These are phyloP conservation scores for Candida pseudoviswanathii DNA, from an alignment of 1,139 yeast genomes.

Conservation along the genomic window DNA sequence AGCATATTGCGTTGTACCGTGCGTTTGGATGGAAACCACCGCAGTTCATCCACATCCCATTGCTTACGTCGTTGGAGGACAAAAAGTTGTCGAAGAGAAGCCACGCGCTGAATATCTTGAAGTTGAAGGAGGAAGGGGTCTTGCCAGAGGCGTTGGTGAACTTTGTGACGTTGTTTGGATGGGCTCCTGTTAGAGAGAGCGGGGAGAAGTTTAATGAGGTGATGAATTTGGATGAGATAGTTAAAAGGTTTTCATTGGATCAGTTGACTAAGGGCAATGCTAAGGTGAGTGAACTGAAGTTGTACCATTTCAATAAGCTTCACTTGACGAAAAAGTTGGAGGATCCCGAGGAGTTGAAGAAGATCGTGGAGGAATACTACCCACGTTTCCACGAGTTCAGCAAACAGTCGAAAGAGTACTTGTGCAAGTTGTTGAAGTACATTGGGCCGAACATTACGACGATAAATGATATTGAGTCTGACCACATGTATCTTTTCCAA, in stretches of 20 bases:
- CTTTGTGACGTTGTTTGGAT: conserved; percentile 88
- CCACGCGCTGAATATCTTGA: conserved; percentile 74
- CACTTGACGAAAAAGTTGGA: conserved; percentile 46
- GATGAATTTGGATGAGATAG: conserved; percentile 56
- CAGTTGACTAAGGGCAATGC: conserved; percentile 92
- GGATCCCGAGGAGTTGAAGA: conserved; percentile 31
- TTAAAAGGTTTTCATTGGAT: conserved; percentile 52
- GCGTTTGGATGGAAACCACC: conserved; percentile 93
- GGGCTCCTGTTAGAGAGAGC: conserved; percentile 76
- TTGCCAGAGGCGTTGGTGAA: conserved; percentile 87
- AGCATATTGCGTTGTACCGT: conserved; percentile 80
- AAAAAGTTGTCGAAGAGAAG: conserved; percentile 85
- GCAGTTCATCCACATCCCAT: conserved; percentile 81
- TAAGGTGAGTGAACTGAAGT: conserved; percentile 79
- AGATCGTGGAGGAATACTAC: conserved; percentile 33
- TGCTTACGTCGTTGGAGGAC: conserved; percentile 72
- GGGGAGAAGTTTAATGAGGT: conserved; percentile 62
- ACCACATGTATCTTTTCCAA: conserved; percentile 53
- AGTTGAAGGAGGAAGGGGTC: conserved; percentile 61
- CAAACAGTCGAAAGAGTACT: conserved; percentile 20
- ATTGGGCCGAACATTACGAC: conserved; percentile 47
- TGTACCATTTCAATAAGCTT: conserved; percentile 72
- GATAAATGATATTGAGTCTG: conserved; percentile 47
- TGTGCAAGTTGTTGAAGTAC: conserved; percentile 26
- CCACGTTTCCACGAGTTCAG: conserved; percentile 22